Conservation (phyloP, 1,284 basidiomycete species). For the Anthracocystis panici-leucophaei region DNA sequence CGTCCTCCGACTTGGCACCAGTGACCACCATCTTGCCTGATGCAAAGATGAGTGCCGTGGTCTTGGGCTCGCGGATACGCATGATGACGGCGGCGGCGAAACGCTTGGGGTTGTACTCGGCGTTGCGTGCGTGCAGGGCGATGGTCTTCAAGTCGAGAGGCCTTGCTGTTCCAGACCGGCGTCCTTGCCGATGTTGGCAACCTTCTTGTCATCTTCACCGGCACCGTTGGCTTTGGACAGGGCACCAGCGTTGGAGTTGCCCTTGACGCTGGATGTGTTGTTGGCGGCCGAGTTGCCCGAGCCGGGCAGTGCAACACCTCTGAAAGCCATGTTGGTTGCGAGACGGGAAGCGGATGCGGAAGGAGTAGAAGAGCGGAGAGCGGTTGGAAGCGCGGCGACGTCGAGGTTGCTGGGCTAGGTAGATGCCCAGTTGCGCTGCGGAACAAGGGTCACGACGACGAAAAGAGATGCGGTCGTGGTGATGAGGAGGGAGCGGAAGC, state of each 20-base stretch:
- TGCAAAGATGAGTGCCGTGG: constrained; percentile 98
- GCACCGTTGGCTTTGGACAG: constrained; percentile 40
- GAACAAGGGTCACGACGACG: too few relatives aligned
- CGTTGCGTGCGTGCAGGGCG: constrained; percentile 95
- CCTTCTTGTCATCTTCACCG: constrained; percentile 44
- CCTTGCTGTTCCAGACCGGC: constrained; percentile 59
- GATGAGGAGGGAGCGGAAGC: too few relatives aligned
- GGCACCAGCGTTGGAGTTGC: constrained; percentile 18
- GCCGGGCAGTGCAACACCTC: constrained; percentile 53
- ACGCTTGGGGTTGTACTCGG: constrained; percentile 99
- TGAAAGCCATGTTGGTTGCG: constrained; percentile 44
- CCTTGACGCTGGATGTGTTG: constrained; percentile 33
- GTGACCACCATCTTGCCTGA: constrained; percentile 99
- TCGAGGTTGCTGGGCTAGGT: too few relatives aligned
- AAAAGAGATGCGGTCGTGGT: too few relatives aligned
- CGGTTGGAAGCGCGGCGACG: too few relatives aligned
- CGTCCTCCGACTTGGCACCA: constrained; percentile 98
- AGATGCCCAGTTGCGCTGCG: too few relatives aligned
- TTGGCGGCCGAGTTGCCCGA: constrained; percentile 41
- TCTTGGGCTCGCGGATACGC: constrained; percentile 99
- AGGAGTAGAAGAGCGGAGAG: too few relatives aligned
- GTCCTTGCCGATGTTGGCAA: constrained; percentile 39
- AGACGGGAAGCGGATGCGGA: too few relatives aligned
- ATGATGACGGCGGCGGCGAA: constrained; percentile 99
- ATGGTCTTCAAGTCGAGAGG: constrained; percentile 92